Conservation (phyloP, 2,329 filamentous ascomycete genomes). For the Botrytis hyacinthi region DNA sequence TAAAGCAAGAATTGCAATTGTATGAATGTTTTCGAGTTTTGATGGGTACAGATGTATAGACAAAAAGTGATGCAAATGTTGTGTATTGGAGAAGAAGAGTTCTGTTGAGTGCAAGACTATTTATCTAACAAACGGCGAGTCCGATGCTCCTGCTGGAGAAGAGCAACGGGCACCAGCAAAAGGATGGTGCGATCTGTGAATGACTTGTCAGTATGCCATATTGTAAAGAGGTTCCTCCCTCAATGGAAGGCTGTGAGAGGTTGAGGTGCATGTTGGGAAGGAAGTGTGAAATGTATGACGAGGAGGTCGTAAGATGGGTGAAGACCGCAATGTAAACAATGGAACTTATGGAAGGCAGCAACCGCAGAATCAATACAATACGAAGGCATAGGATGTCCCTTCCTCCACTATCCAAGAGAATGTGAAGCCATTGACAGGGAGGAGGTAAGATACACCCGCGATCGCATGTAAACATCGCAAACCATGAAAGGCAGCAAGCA, state of each 20-base stretch:
- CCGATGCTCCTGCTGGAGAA: constrained; percentile 80
- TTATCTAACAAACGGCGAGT: constrained; percentile 60
- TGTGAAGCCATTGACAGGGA: neutral
- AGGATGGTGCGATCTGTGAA: constrained; percentile 79
- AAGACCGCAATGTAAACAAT: neutral
- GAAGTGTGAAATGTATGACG: neutral
- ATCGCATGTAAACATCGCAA: neutral
- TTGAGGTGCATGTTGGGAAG: constrained; percentile 5
- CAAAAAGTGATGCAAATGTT: constrained; percentile 19
- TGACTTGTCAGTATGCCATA: constrained; percentile 5
- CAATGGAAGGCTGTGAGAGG: neutral
- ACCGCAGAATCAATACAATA: neutral
- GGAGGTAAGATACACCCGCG: neutral
- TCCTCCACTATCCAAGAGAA: neutral
- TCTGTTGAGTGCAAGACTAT: constrained; percentile 28
- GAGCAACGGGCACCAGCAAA: constrained; percentile 95
- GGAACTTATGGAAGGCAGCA: neutral
- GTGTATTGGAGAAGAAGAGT: constrained; percentile 18
- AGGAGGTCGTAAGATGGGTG: neutral
- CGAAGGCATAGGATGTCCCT: neutral
- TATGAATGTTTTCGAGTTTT: constrained; percentile 31
- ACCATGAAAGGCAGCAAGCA: neutral
- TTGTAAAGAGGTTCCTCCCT: neutral
- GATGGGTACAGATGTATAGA: constrained; percentile 17
- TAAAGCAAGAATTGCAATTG: constrained; percentile 17